Conservation (phyloP, 2,329 filamentous ascomycete genomes). For the Penicillium sp. region DNA sequence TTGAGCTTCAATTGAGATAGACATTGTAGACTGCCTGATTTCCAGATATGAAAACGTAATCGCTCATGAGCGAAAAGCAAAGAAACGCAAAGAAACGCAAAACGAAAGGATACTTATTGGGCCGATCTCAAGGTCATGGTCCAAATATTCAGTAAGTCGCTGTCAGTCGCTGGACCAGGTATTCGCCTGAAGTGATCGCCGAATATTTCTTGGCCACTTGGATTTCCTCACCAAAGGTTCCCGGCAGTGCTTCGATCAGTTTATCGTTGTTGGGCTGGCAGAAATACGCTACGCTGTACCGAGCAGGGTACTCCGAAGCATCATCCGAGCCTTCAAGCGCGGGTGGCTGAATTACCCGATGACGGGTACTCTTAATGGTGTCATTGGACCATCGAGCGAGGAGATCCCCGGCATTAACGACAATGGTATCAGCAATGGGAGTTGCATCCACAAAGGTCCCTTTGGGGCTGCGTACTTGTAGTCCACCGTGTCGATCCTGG, state of each 20-base stretch:
- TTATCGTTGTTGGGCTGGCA: constrained; percentile 80
- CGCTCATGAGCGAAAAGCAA: background rate
- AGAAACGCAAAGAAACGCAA: background rate
- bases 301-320: constrained; percentile 59
- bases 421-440: constrained; percentile 75
- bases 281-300: constrained; percentile 90
- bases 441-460: constrained; percentile 79
- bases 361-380: constrained; percentile 83
- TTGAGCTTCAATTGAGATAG: background rate
- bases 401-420: constrained; percentile 86
- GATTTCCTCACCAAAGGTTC: constrained; percentile 63
- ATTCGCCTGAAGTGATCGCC: constrained; percentile 74
- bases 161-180: constrained; percentile 71
- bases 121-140: background rate
- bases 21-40: background rate
- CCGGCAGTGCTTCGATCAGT: constrained; percentile 75
- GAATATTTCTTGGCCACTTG: constrained; percentile 71
- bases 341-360: constrained; percentile 85
- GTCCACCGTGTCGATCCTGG: constrained; percentile 56
- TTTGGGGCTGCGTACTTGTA: constrained; percentile 66
- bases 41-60: background rate
- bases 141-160: constrained; percentile 58
- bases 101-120: no score
- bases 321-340: constrained; percentile 44
- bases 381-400: constrained; percentile 88